Conservation (phyloP, 78 protist species). For the Dictyostelium intermedium region DNA sequence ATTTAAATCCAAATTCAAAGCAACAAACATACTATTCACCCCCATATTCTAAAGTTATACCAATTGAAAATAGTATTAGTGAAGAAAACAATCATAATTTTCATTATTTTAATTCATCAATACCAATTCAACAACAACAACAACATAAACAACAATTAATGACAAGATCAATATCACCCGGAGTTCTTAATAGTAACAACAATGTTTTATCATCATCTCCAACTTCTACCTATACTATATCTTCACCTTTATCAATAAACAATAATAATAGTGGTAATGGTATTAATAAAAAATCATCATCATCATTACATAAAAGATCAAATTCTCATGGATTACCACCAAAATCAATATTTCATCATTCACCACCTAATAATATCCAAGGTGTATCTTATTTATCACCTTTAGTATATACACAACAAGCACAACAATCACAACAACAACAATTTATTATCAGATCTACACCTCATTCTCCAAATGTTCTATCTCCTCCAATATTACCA, state of each 20-base stretch:
- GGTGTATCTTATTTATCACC: conserved; percentile 1
- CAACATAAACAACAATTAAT: neutral
- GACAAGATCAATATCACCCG: conserved; percentile 9
- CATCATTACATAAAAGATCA: conserved; percentile 49
- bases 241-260: neutral
- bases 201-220: neutral
- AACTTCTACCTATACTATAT: neutral
- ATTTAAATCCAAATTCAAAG: neutral
- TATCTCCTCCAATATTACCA: neutral
- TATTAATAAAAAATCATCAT: neutral
- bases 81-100: conserved; percentile 7
- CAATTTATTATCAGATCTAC: neutral
- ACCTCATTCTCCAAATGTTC: neutral
- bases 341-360: neutral
- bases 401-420: neutral
- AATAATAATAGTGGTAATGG: too few relatives aligned
- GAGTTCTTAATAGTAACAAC: neutral
- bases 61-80: neutral
- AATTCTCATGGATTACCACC: conserved; percentile 62
- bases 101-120: neutral
- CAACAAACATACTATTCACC: conserved; percentile 9
- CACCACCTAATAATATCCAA: conserved; percentile 22
- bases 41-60: conserved; percentile 6
- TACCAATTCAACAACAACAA: conserved; percentile 1
- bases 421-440: neutral